Evolutionary conservation across 129 eudicot genomes (phyloP).

Genomic region (Helichrysum umbraculigerum): DNA sequence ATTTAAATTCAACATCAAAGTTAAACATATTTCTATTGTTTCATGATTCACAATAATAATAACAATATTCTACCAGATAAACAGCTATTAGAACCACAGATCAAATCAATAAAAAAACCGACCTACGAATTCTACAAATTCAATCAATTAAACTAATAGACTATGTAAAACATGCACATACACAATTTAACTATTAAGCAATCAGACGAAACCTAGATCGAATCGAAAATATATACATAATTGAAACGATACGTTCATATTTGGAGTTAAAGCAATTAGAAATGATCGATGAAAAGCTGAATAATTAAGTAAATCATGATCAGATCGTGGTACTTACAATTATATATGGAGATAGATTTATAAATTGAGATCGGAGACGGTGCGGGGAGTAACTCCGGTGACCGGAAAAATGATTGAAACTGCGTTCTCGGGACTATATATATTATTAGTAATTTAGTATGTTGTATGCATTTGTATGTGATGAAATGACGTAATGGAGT

Average conservation of each 20-base stretch:
- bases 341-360: slow-evolving; percentile 5
- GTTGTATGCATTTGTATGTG: neutral
- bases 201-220: slow-evolving; percentile 6
- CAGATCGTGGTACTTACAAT: slow-evolving; percentile 32
- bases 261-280: slow-evolving; percentile 2
- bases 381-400: slow-evolving; percentile 31
- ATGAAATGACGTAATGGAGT: slow-evolving; percentile 10
- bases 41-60: slow-evolving; percentile 26
- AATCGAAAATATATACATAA: slow-evolving; percentile 18
- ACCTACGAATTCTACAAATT: slow-evolving; percentile 19
- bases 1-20: slow-evolving; percentile 5
- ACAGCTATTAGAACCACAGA: slow-evolving; percentile 1
- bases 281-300: slow-evolving; percentile 17
- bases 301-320: slow-evolving; percentile 10
- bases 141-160: neutral
- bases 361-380: slow-evolving; percentile 29
- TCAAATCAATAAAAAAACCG: slow-evolving; percentile 14
- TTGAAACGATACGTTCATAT: slow-evolving; percentile 11
- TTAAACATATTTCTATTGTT: slow-evolving; percentile 10
- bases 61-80: slow-evolving; percentile 22
- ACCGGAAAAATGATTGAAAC: slow-evolving; percentile 32
- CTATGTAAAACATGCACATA: neutral
- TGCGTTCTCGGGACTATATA: slow-evolving; percentile 24
- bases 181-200: neutral
- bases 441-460: neutral